phyloP scores from a whole-genome alignment of 108 stramenopile species.

The Nitzschia sp. region DNA sequence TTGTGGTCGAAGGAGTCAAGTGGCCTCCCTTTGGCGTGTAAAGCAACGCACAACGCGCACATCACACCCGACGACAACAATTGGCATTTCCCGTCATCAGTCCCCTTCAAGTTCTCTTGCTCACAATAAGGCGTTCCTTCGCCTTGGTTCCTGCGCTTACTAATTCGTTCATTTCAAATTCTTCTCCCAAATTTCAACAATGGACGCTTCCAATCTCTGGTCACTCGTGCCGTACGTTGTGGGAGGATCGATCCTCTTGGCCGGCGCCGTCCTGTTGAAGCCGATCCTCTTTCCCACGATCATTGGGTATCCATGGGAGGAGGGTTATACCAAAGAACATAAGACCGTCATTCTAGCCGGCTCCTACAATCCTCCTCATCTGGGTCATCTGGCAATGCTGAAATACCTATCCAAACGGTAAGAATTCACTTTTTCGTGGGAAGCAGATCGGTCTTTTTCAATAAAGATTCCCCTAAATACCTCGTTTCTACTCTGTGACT shows the following conservation, averaged over 20 bases:
- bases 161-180: too few relatives aligned
- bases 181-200: too few relatives aligned
- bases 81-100: too few relatives aligned
- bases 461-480: background rate
- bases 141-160: too few relatives aligned
- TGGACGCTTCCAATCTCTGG: background rate
- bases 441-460: background rate
- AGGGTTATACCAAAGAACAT: slow-evolving; percentile 23
- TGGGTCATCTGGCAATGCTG: slow-evolving; percentile 82
- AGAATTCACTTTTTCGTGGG: too few relatives aligned
- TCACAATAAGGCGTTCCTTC: too few relatives aligned
- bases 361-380: slow-evolving; percentile 87
- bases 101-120: too few relatives aligned
- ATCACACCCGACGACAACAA: too few relatives aligned
- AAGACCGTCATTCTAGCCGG: slow-evolving; percentile 75
- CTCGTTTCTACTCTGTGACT: background rate
- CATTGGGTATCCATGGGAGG: slow-evolving; percentile 36
- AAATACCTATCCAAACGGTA: slow-evolving; percentile 66
- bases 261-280: slow-evolving; percentile 7
- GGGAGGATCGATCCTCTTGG: background rate
- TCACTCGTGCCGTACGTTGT: background rate
- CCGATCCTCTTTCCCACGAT: slow-evolving; percentile 32
- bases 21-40: too few relatives aligned
- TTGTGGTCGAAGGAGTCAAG: too few relatives aligned
- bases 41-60: too few relatives aligned